A percentile compares a stretch with the other conserved stretches of the same genome.
Conservation (phyloP, 495 filamentous ascomycete genomes). For the Terfezia boudieri region DNA sequence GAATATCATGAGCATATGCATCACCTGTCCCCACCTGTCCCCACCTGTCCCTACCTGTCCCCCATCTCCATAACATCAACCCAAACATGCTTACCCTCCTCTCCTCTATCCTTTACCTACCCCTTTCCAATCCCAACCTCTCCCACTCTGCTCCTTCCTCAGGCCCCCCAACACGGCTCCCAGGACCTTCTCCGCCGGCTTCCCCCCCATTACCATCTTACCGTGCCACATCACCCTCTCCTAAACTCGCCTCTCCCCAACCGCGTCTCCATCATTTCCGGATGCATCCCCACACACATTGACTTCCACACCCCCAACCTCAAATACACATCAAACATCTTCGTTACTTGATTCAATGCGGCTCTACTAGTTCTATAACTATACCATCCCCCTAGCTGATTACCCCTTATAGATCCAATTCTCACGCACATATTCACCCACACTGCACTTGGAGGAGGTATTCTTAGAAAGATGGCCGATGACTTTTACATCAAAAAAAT, state of each 20-base stretch:
- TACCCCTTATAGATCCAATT: constrained; percentile 52
- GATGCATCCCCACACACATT: constrained; percentile 50
- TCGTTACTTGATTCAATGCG: constrained; percentile 44
- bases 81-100: too few relatives aligned
- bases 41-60: too few relatives aligned
- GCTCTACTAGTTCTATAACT: constrained; percentile 54
- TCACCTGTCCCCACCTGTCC: too few relatives aligned
- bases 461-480: constrained; percentile 39
- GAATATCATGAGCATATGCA: too few relatives aligned
- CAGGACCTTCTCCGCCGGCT: constrained; percentile 17
- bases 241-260: constrained; percentile 50
- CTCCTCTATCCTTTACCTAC: constrained; percentile 25
- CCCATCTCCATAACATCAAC: too few relatives aligned
- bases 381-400: constrained; percentile 49
- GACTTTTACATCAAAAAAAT: constrained; percentile 44
- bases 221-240: constrained; percentile 22
- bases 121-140: constrained; percentile 60
- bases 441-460: constrained; percentile 31
- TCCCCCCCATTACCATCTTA: constrained; percentile 15
- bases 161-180: constrained; percentile 21
- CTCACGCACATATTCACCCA: constrained; percentile 42
- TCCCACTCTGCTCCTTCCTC: constrained; percentile 31
- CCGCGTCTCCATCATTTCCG: constrained; percentile 58
- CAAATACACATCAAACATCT: constrained; percentile 52
- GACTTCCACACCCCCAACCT: constrained; percentile 31